phyloP scores from a whole-genome alignment of 1,284 basidiomycete genomes.

The Leccinum subfulvum region DNA sequence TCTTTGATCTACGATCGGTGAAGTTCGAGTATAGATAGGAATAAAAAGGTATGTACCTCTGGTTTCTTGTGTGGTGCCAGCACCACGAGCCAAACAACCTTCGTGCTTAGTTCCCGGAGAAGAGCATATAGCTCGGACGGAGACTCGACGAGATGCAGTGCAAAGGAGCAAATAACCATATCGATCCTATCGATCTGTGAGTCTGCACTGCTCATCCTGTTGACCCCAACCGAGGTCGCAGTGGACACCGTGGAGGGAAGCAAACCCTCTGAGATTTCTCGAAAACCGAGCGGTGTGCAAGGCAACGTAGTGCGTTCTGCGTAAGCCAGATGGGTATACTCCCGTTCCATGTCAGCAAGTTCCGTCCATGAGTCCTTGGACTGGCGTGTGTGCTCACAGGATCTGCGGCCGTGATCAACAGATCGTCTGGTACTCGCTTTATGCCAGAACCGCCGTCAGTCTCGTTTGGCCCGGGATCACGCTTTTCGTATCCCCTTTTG shows the following conservation, averaged over 20 bases:
- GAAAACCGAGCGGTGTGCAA: constrained; percentile 52
- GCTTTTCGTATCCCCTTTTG: constrained; percentile 2
- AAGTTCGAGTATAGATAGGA: neutral
- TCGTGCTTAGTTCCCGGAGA: constrained; percentile 61
- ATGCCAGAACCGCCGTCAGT: neutral
- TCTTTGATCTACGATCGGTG: constrained; percentile 55
- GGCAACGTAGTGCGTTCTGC: constrained; percentile 44
- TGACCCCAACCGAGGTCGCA: constrained; percentile 13
- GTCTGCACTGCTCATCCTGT: neutral
- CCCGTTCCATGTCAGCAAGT: constrained; percentile 3
- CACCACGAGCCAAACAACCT: constrained; percentile 62
- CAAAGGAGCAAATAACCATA: constrained; percentile 71
- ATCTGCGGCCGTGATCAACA: constrained; percentile 24
- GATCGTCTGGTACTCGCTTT: constrained; percentile 16
- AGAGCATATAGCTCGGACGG: constrained; percentile 64
- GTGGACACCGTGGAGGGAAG: constrained; percentile 37
- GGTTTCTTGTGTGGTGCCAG: constrained; percentile 76
- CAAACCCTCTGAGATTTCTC: constrained; percentile 49
- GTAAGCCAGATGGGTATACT: constrained; percentile 56
- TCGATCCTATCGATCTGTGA: constrained; percentile 39
- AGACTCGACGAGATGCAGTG: constrained; percentile 64
- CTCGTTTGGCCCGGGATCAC: neutral
- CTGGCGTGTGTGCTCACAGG: constrained; percentile 17
- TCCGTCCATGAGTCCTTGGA: neutral
- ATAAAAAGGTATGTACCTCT: constrained; percentile 43